These are phyloP conservation scores for Ganoderma meredithae DNA, from an alignment of 1,284 basidiomycete species.

Conservation along the genomic window DNA sequence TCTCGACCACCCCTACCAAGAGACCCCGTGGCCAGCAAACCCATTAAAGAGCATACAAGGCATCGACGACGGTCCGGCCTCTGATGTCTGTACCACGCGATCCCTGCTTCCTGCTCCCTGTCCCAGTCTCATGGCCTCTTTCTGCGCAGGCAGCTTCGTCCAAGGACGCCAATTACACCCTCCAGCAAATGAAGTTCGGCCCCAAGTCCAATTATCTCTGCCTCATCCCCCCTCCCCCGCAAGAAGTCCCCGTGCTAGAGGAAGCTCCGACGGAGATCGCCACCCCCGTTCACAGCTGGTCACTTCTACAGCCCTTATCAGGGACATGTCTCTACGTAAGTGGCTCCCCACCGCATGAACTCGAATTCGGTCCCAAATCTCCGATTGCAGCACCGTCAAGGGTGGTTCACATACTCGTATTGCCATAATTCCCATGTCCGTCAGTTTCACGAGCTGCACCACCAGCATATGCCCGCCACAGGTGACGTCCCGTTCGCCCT, in stretches of 20 bases:
- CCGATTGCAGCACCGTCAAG: constrained; percentile 72
- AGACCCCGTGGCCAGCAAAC: constrained; percentile 43
- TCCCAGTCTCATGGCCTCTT: constrained; percentile 24
- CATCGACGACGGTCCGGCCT: constrained; percentile 43
- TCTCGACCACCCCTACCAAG: constrained; percentile 67
- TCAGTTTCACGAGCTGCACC: constrained; percentile 82
- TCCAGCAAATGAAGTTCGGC: constrained; percentile 78
- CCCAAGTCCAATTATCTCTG: constrained; percentile 74
- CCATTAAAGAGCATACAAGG: constrained; percentile 65
- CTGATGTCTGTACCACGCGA: constrained; percentile 39
- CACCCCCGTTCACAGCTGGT: constrained; percentile 79
- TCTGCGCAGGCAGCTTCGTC: constrained; percentile 38
- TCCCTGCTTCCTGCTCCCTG: neutral
- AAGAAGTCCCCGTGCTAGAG: constrained; percentile 54
- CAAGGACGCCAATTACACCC: constrained; percentile 45
- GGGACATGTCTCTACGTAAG: constrained; percentile 84
- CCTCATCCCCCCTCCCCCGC: constrained; percentile 71
- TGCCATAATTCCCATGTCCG: constrained; percentile 91
- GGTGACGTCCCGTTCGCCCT: constrained; percentile 51
- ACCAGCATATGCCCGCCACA: constrained; percentile 65
- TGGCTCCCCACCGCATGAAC: constrained; percentile 31
- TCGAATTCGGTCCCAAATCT: constrained; percentile 23
- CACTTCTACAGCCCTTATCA: constrained; percentile 76
- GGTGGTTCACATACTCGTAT: constrained; percentile 97
- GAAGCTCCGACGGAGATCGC: constrained; percentile 60